Evolutionary conservation across 805 yeast genomes (phyloP), one percentile per base, ranked within the genome.

Genomic region (Candida silvicultrix): DNA sequence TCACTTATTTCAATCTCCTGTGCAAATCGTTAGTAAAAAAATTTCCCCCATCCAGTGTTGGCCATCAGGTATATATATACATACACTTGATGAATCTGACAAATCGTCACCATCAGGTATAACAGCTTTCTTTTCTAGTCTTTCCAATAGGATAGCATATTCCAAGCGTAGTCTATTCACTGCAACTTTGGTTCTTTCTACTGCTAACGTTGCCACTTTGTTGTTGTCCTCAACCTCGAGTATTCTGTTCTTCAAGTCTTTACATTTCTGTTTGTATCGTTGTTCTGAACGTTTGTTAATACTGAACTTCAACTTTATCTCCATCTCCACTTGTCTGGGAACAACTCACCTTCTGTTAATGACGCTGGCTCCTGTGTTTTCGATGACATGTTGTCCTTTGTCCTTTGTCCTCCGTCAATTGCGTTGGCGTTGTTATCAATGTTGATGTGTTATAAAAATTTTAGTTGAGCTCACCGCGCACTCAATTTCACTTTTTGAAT

Each of bases 101-200:
- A 31, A 15, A 22, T 49, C 51, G 22, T 49, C 41, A 5, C 35
- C 41, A 16, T 52, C 54, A 2, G 55, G 53, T 11, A 47, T 23
- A 5, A 57, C 47, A 0, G 79, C 73, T 45, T 80, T 70, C 9
- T 71, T 71, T 55, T 90, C 97, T 38, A 94, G 73, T 49, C 86
- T 74, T 60, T 92, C 97, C 39, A 90, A 67, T 28, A 94, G 67
- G 12, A 92, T 69, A 2, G 90, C 77, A 58, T 94, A 85, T 60
- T 94, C 98, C 40, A 89, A 73, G 47, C 96, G 77, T 40, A 88
- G 70, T 51, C 97, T 70, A 54, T 88, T 80, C 32, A 90, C 81
- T 9, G 89, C 78, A 23, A 80, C 74, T 51, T 86, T 80, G 12
- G 95, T 82, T 55, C 96, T 78, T 15, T 83, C 77, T 31, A 94